Base-by-base conservation (phyloP, 75 land plant species). In the Cunninghamia lanceolata region DNA sequence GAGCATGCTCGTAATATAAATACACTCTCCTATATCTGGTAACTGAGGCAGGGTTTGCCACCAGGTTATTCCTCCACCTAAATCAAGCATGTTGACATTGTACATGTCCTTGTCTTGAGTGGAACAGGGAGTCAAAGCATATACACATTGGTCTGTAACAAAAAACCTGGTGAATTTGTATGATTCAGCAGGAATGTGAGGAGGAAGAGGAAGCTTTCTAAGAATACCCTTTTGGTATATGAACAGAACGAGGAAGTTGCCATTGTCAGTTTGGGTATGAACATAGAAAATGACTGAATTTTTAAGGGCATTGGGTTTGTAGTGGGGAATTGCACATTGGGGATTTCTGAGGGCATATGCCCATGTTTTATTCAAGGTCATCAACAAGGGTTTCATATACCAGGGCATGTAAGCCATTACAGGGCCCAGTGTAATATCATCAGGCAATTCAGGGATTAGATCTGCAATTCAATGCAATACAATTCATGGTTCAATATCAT, bases 241-340 rank as follows among this genome's bases (percentile, higher is more conserved):
- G 75, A 30, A 32, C 36, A 71, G 36, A 30, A 32, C 5, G 34
- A 71, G 75, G 36, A 15, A 11, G 11, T 32, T 71, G 38, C 2
- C 75, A 13, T 34, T 71, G 36, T 13, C 36, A 32, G 34, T 34
- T 32, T 30, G 36, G 15, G 75, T 32, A 71, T 71, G 75, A 1
- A 36, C 36, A 71, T 71, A 71, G 15, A 71, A 71, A 71, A 71
- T 71, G 75, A 71, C 75, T 34, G 75, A 71, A 71, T 71, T 71
- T 71, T 71, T 71, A 21, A 71, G 75, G 3, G 75, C 75, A 9
- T 71, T 71, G 75, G 75, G 75, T 34, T 71, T 34, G 13, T 71
- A 71, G 2, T 71, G 75, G 3, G 75, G 75, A 9, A 25, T 71
- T 32, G 36, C 9, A 73, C 13, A 73, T 2, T 32, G 34, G 75